phyloP scores from a whole-genome alignment of 805 yeast genomes.

The Scheffersomyces spartinae region DNA sequence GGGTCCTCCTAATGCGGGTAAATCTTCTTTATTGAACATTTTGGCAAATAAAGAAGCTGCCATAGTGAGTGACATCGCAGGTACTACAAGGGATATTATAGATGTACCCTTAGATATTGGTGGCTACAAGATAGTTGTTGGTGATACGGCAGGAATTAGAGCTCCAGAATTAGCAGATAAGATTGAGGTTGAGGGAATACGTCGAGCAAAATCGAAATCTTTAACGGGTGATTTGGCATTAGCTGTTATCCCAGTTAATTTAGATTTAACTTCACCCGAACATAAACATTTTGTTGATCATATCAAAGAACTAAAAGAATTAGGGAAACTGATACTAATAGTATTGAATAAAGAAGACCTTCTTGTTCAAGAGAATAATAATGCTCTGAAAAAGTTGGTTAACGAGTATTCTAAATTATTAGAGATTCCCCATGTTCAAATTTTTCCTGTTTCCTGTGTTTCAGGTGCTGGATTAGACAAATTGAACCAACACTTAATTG shows the following conservation, averaged over 20 bases:
- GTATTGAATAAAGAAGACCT: constrained; percentile 56
- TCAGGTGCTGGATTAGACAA: constrained; percentile 42
- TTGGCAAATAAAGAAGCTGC: constrained; percentile 75
- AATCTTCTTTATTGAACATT: constrained; percentile 74
- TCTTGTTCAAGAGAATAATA: constrained; percentile 8
- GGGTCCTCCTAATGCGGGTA: constrained; percentile 97
- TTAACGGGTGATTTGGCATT: constrained; percentile 54
- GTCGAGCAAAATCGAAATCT: constrained; percentile 56
- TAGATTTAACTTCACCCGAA: no score
- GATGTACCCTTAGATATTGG: constrained; percentile 71
- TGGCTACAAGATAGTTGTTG: constrained; percentile 74
- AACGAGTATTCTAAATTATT: constrained; percentile 15
- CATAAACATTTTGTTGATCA: no score
- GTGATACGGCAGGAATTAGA: constrained; percentile 92
- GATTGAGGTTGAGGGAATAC: constrained; percentile 74
- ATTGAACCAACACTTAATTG: constrained; percentile 31
- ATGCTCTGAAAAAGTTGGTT: no score
- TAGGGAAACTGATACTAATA: constrained; percentile 24
- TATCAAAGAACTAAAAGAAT: constrained; percentile 16
- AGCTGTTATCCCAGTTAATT: constrained; percentile 48
- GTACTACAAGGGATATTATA: constrained; percentile 86
- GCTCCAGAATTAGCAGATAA: constrained; percentile 32
- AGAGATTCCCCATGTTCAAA: constrained; percentile 9
- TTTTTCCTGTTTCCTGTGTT: constrained; percentile 57
- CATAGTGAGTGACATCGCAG: constrained; percentile 83